Conservation (phyloP, 2,329 filamentous ascomycete species). For the Fusarium heterosporum region DNA sequence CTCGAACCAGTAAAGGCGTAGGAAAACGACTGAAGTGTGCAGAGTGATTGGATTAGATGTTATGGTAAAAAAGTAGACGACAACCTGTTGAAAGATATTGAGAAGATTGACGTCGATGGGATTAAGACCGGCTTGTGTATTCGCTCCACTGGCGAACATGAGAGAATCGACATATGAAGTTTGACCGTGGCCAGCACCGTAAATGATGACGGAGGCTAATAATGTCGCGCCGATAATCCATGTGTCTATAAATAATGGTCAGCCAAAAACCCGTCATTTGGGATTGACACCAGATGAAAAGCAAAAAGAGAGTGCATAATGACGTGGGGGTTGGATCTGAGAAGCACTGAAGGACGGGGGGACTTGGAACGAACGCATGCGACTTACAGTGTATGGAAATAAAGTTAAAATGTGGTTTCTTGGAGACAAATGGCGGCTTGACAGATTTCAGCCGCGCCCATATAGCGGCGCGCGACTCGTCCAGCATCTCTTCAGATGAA, state of each 20-base stretch:
- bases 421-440: conserved; percentile 68
- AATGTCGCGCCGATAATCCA: conserved; percentile 83
- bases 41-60: conserved; percentile 86
- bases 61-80: conserved; percentile 78
- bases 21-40: conserved; percentile 86
- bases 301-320: conserved; percentile 27
- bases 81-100: conserved; percentile 78
- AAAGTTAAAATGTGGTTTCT: conserved; percentile 80
- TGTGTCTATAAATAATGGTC: conserved; percentile 65
- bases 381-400: conserved; percentile 81
- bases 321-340: conserved; percentile 34
- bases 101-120: conserved; percentile 76
- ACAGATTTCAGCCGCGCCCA: conserved; percentile 61
- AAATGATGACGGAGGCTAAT: conserved; percentile 82
- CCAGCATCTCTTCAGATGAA: conserved; percentile 49
- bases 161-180: conserved; percentile 87
- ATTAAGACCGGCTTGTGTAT: conserved; percentile 94
- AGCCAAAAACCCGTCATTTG: conserved; percentile 33
- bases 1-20: conserved; percentile 98
- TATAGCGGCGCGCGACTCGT: conserved; percentile 49
- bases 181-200: conserved; percentile 65
- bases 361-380: conserved; percentile 1
- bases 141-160: conserved; percentile 85
- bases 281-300: conserved; percentile 13
- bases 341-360: conserved; percentile 2